Evolutionary conservation across 768 basidiomycete genomes (phyloP), one percentile per base, ranked within the genome.

Genomic region (Obba rivulosa): DNA sequence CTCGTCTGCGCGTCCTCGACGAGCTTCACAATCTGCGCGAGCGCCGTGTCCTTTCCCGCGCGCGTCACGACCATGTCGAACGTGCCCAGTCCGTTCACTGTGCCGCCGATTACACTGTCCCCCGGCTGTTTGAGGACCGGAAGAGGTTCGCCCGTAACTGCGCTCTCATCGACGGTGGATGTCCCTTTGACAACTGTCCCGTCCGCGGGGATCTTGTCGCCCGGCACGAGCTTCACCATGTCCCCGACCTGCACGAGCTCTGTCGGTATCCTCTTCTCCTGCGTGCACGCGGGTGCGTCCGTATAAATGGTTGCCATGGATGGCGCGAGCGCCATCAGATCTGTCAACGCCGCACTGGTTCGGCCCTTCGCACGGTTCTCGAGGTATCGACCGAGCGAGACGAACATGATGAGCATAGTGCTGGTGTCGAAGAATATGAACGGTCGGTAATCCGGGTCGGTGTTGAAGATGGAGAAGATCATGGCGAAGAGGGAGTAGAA

Each of bases 1-100:
- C 85, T 88, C 3, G 94, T 98, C 68, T 98, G 96, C 1, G 96
- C 96, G 36, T 98, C 93, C 62, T 98, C 94, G 53, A 99, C 96
- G 46, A 98, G 83, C 57, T 83, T 83, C 51, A 98, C 95, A 54
- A 99, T 97, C 69, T 98, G 96, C 3, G 93, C 80, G 9, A 99
- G 77, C 0, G 96, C 93, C 0, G 96, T 97, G 62, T 99, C 93
- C 59, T 92, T 88, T 34, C 96, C 96, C 3, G 96, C 93, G 11
- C 93, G 87, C 1, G 89, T 93, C 58, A 99, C 92, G 25, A 85
- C 67, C 86, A 99, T 93, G 63, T 98, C 92, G 66, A 98, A 90
- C 1, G 93, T 92, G n/a, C 96, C 96, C 8, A 94, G 74, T 3
- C 93, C 92, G 58, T 99, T 99, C 63, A 99, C 83, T 0, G 96